Percentiles rank a stretch among this genome's conserved stretches.
phyloP scores from a whole-genome alignment of 768 basidiomycete species.

The Boletellus emodensis region DNA sequence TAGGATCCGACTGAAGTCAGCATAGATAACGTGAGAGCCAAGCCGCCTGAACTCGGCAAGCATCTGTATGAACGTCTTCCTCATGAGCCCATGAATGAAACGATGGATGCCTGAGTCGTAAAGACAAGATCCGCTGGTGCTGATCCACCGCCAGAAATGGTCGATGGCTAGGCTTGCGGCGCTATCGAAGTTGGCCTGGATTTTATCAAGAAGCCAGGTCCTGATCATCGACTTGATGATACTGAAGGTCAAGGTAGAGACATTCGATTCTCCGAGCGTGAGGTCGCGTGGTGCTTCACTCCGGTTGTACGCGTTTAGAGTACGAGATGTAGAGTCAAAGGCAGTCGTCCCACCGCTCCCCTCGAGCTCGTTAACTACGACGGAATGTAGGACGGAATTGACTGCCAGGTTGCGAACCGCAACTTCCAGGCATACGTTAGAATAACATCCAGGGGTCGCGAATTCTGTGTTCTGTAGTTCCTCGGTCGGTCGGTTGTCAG shows the following conservation, averaged over 20 bases:
- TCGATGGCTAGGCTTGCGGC: constrained; percentile 73
- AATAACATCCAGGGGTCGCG: constrained; percentile 77
- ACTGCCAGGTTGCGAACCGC: constrained; percentile 90
- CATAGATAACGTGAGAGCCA: constrained; percentile 89
- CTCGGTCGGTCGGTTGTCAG: constrained; percentile 72
- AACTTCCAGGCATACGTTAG: constrained; percentile 89
- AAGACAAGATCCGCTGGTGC: constrained; percentile 77
- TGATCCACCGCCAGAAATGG: constrained; percentile 98
- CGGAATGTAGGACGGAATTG: constrained; percentile 89
- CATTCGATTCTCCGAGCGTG: constrained; percentile 82
- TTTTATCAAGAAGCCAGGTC: constrained; percentile 84
- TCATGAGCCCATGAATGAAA: constrained; percentile 94
- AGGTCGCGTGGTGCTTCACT: constrained; percentile 57
- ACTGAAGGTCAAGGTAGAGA: constrained; percentile 82
- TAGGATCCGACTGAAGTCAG: constrained; percentile 87
- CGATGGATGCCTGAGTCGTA: constrained; percentile 92
- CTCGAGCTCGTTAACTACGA: constrained; percentile 95
- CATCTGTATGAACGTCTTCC: constrained; percentile 95
- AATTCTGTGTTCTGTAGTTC: constrained; percentile 86
- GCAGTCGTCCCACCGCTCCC: constrained; percentile 91
- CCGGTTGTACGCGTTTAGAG: constrained; percentile 83
- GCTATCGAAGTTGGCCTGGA: constrained; percentile 60
- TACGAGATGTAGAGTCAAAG: constrained; percentile 90
- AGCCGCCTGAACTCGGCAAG: constrained; percentile 94
- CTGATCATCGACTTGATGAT: constrained; percentile 87